Percentiles rank a stretch among this genome's conserved stretches.
Evolutionary conservation across 176 grass and related monocot genomes (phyloP).

Genomic region (Eleusine indica): DNA sequence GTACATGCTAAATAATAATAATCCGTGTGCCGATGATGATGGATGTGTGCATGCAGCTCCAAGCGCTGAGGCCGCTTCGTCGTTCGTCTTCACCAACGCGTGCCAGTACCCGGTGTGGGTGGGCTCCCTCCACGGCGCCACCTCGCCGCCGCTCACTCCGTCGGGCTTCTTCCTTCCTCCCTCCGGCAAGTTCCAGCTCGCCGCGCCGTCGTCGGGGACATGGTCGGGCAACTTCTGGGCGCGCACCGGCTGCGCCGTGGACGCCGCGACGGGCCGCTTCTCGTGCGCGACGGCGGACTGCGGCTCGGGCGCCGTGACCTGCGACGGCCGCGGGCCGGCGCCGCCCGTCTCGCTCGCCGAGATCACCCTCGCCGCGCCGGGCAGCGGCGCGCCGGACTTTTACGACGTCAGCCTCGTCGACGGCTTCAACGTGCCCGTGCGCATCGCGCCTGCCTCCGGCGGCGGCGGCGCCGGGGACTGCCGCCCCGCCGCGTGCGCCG

Average conservation of each 20-base stretch:
- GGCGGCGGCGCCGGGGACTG: constrained; percentile 19
- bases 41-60: background rate
- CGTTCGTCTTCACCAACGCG: constrained; percentile 57
- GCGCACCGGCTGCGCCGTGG: constrained; percentile 49
- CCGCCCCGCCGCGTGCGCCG: constrained; percentile 44
- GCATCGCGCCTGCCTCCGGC: constrained; percentile 40
- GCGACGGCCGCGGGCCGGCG: constrained; percentile 39
- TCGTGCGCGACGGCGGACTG: constrained; percentile 64
- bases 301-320: constrained; percentile 49
- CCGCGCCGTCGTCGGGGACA: constrained; percentile 38
- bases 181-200: constrained; percentile 14
- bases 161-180: constrained; percentile 69
- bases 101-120: constrained; percentile 67
- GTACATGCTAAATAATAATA: too few relatives aligned
- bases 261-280: constrained; percentile 42
- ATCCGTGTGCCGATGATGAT: background rate
- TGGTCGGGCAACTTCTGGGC: constrained; percentile 82
- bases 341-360: constrained; percentile 63
- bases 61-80: constrained; percentile 22
- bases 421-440: constrained; percentile 66
- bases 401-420: constrained; percentile 96
- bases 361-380: constrained; percentile 51
- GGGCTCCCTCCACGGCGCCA: constrained; percentile 51
- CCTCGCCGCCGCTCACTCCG: constrained; percentile 33
- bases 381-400: constrained; percentile 57